phyloP scores from a whole-genome alignment of 805 yeast species.

The Lachancea meyersii region DNA sequence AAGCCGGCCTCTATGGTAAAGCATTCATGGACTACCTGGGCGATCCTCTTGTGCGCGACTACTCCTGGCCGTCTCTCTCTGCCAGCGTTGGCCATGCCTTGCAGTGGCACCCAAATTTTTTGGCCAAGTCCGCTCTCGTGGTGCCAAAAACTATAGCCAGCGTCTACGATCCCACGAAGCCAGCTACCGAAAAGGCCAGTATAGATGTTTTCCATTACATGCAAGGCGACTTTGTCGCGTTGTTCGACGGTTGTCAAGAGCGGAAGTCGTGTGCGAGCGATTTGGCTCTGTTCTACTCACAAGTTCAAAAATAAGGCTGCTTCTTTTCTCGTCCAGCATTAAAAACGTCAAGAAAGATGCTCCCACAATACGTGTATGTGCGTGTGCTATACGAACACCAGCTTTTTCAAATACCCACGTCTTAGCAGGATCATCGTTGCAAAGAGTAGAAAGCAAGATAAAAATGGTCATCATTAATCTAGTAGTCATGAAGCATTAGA shows the following conservation, averaged over 20 bases:
- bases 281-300: conserved; percentile 19
- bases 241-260: conserved; percentile 52
- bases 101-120: conserved; percentile 88
- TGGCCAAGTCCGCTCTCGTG: conserved; percentile 67
- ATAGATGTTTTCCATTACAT: conserved; percentile 46
- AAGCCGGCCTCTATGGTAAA: conserved; percentile 57
- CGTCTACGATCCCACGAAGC: conserved; percentile 35
- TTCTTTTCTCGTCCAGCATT: no score
- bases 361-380: no score
- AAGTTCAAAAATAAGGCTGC: conserved; percentile 12
- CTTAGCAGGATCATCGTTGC: no score
- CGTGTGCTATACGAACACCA: no score
- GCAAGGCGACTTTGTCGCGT: conserved; percentile 62
- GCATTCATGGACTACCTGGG: conserved; percentile 75
- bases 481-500: no score
- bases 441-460: no score
- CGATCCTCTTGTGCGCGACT: conserved; percentile 64
- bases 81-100: conserved; percentile 74
- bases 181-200: conserved; percentile 18
- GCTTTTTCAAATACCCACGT: no score
- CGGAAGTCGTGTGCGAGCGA: conserved; percentile 48
- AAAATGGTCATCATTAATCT: no score
- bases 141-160: conserved; percentile 55
- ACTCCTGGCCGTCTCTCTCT: conserved; percentile 39
- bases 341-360: no score